Conservation (phyloP, 176 grass and related monocot species). For the Lolium multiflorum region DNA sequence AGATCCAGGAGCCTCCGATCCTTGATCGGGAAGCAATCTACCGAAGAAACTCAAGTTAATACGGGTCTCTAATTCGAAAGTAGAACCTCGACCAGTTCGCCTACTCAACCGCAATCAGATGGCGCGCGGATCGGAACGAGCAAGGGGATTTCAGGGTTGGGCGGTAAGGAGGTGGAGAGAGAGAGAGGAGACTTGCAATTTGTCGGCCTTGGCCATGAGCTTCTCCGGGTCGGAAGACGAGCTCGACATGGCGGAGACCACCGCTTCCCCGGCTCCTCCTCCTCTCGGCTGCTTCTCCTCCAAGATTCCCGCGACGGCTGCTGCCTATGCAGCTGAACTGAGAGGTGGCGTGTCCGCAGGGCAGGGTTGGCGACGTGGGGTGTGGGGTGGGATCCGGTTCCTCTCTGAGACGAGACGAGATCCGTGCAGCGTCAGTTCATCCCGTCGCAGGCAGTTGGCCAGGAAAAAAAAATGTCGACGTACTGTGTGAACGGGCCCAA, state of each 20-base stretch:
- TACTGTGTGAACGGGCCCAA: background rate
- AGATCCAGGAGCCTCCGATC: conserved; percentile 23
- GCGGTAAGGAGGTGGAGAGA: background rate
- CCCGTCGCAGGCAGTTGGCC: background rate
- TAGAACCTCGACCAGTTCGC: background rate
- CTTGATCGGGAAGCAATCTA: background rate
- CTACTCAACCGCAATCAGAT: background rate
- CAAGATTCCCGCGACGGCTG: background rate
- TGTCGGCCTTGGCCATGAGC: conserved; percentile 93
- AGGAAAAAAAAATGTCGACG: background rate
- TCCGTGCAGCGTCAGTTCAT: conserved; percentile 12
- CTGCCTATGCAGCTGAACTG: background rate
- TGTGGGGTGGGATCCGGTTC: background rate
- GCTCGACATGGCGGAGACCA: conserved; percentile 64
- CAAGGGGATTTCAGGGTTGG: background rate
- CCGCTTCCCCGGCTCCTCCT: background rate
- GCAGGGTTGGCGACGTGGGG: background rate
- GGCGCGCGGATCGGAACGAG: background rate
- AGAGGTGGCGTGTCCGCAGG: background rate
- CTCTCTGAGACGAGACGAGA: conserved; percentile 10
- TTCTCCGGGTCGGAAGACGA: conserved; percentile 75
- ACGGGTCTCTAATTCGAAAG: too few species aligned
- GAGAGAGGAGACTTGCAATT: conserved; percentile 57
- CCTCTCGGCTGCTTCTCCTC: background rate
- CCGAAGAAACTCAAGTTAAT: background rate